Evolutionary conservation across 805 yeast species (phyloP), one percentile per base, ranked within the genome.

Genomic region (Maudiozyma barnettii): DNA sequence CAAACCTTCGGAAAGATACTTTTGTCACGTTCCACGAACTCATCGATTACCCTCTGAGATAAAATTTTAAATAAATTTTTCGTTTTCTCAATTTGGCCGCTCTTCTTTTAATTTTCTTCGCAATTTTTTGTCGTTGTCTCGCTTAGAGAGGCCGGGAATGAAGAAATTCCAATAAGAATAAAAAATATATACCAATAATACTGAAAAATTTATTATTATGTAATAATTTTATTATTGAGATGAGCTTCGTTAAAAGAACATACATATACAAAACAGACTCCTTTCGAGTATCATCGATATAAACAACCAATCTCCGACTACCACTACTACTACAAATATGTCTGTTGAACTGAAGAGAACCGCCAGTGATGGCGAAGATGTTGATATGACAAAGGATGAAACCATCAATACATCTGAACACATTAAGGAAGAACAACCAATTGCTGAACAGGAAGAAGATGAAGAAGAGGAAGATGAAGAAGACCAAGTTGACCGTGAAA

Each of bases 401-500:
- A 30, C 26, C 12, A 39, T 47, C 35, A 36, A 39, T 19, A 45
- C 44, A 8, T 40, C 41, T 2, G 42, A 35, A n/a, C 13, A 16
- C 1, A 37, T 46, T 4, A 22, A 41, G 6, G 42, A 13, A 38
- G 16, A 20, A 5, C 35, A 36, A 37, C n/a, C 3, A 19, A 29
- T 18, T 8, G 14, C 4, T 9, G 38, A 21, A 16, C 20, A 20
- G 3, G 45, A 35, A 36, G 56, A 52, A 30, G 48, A 50, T 7
- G 47, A 46, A 31, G 56, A 55, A 29, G 58, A 49, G n/a, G 65
- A 58, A 18, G 61, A 58, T 9, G 62, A 63, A 45, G 67, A 60
- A 43, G 71, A 70, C 47, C 70, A 72, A 44, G 74, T 71, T 49
- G 78, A 75, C 53, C 60, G 66, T 39, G 82, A 78, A 29, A 81